These are phyloP conservation scores for Xerocomellus chrysenteron DNA, from an alignment of 768 basidiomycete genomes.

Conservation along the genomic window DNA sequence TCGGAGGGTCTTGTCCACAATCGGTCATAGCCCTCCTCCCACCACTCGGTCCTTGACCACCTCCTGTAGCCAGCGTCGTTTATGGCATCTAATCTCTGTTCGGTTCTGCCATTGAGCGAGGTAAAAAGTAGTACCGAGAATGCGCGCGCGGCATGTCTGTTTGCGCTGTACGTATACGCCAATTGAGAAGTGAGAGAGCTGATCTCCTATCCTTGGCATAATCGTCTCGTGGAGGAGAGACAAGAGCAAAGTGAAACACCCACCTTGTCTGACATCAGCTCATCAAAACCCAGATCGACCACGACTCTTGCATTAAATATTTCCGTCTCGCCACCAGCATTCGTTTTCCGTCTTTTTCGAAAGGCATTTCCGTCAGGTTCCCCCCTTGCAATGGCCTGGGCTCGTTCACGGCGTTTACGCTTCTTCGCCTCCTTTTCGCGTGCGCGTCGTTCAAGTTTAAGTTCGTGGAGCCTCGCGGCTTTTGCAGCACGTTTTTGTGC, in stretches of 20 bases:
- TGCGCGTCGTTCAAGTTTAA: conserved; percentile 73
- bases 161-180: conserved; percentile 87
- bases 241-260: conserved; percentile 30
- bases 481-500: conserved; percentile 76
- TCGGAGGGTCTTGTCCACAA: conserved; percentile 50
- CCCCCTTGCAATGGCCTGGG: conserved; percentile 51
- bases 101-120: conserved; percentile 72
- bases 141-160: conserved; percentile 68
- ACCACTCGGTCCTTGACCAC: conserved; percentile 86
- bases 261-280: conserved; percentile 92
- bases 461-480: conserved; percentile 59
- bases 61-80: conserved; percentile 69
- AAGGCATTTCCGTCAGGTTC: conserved; percentile 37
- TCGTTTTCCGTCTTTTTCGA: conserved; percentile 18
- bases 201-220: conserved; percentile 64
- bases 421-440: conserved; percentile 76
- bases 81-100: conserved; percentile 60
- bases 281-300: conserved; percentile 90
- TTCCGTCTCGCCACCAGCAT: conserved; percentile 40
- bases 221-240: conserved; percentile 11
- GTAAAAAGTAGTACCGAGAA: conserved; percentile 78
- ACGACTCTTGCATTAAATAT: conserved; percentile 65
- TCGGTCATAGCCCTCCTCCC: conserved; percentile 67
- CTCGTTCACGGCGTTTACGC: conserved; percentile 62
- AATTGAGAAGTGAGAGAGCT: conserved; percentile 87